These are phyloP conservation scores for Actinomucor elegans DNA, from an alignment of 371 early-diverging fungal species.

Conservation along the genomic window DNA sequence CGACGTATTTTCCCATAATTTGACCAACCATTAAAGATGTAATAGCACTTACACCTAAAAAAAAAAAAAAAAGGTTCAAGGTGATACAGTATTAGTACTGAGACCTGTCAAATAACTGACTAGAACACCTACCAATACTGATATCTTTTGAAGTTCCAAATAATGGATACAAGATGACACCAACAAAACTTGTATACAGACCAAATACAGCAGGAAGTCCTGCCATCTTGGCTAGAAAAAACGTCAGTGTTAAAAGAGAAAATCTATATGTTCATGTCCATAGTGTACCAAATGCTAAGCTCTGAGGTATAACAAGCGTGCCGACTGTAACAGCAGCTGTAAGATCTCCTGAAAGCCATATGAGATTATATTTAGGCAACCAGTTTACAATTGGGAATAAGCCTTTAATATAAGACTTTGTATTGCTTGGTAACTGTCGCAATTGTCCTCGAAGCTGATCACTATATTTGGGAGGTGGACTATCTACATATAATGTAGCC, in stretches of 20 bases:
- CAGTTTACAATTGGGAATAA: slow-evolving; percentile 69
- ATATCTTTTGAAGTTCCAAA: slow-evolving; percentile 87
- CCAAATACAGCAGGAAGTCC: slow-evolving; percentile 83
- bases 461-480: slow-evolving; percentile 10
- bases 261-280: too few species aligned
- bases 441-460: slow-evolving; percentile 4
- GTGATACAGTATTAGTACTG: too few species aligned
- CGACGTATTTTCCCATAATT: slow-evolving; percentile 50
- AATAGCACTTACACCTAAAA: slow-evolving; percentile 81
- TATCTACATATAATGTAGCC: slow-evolving; percentile 18
- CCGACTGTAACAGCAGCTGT: slow-evolving; percentile 76
- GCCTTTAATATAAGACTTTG: slow-evolving; percentile 22
- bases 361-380: slow-evolving; percentile 71
- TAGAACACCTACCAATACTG: slow-evolving; percentile 85
- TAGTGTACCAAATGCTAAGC: slow-evolving; percentile 68
- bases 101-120: too few species aligned
- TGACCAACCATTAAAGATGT: slow-evolving; percentile 74
- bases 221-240: slow-evolving; percentile 68
- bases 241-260: too few species aligned
- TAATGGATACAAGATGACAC: slow-evolving; percentile 75
- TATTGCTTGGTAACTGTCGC: slow-evolving; percentile 6
- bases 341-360: slow-evolving; percentile 71
- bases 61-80: too few species aligned
- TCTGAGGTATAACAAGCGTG: slow-evolving; percentile 79
- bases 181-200: slow-evolving; percentile 83